Conservation (phyloP, 139 green algal genomes). For the Volvox reticuliferus region DNA sequence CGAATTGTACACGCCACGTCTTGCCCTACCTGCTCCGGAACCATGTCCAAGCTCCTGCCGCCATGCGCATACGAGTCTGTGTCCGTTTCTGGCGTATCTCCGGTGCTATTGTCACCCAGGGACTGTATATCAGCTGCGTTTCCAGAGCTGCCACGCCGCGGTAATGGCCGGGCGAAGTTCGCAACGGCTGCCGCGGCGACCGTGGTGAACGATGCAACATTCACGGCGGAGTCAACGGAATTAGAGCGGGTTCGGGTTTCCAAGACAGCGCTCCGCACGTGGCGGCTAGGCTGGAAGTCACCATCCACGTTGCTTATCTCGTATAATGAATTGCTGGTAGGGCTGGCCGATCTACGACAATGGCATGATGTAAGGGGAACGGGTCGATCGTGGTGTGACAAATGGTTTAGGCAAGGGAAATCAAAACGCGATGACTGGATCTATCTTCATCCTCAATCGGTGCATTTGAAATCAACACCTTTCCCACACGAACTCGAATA, state of each 20-base stretch:
- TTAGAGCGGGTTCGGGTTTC: neutral
- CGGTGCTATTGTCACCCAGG: neutral
- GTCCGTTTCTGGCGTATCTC: neutral
- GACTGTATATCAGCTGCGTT: neutral
- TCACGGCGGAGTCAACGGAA: neutral
- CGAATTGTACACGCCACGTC: too few relatives aligned
- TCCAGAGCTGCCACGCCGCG: neutral
- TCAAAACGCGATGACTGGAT: too few relatives aligned
- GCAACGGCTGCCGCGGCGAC: neutral
- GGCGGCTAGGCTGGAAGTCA: neutral
- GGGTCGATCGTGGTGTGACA: too few relatives aligned
- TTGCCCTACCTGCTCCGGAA: conserved; percentile 36
- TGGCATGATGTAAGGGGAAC: too few relatives aligned
- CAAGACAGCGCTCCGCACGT: neutral
- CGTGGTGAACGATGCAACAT: neutral
- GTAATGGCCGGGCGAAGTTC: neutral
- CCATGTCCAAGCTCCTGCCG: conserved; percentile 32
- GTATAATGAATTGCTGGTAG: conserved; percentile 36
- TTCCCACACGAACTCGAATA: too few relatives aligned
- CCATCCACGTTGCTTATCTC: conserved; percentile 3
- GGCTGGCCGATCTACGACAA: conserved; percentile 12
- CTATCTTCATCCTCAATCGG: too few relatives aligned
- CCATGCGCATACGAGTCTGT: neutral
- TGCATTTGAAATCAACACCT: too few relatives aligned
- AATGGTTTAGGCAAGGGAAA: too few relatives aligned